These are phyloP conservation scores for Lippia alba DNA, from an alignment of 305 asterid genomes.

Conservation along the genomic window DNA sequence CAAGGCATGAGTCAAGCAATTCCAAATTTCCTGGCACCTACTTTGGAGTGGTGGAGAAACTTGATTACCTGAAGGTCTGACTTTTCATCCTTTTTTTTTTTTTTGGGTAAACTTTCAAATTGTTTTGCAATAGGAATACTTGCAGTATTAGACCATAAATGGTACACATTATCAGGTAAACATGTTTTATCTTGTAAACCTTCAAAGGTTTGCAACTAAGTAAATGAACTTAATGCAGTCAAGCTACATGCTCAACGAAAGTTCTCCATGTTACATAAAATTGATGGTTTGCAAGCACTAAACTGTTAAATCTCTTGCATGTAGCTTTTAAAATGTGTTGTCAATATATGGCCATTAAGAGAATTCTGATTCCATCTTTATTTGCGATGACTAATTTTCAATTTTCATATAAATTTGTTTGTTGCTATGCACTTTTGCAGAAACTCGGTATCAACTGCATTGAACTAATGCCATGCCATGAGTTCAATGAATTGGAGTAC, in stretches of 20 bases:
- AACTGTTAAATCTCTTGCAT: constrained; percentile 17
- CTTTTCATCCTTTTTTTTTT: neutral
- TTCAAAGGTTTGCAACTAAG: constrained; percentile 10
- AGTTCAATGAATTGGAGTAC: constrained; percentile 94
- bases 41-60: constrained; percentile 86
- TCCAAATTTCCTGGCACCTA: constrained; percentile 86
- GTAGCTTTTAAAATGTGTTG: constrained; percentile 17
- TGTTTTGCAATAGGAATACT: constrained; percentile 23
- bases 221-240: constrained; percentile 12
- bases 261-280: neutral
- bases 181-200: constrained; percentile 5
- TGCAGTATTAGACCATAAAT: neutral
- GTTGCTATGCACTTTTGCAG: constrained; percentile 52
- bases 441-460: constrained; percentile 97
- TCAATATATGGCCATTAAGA: constrained; percentile 20
- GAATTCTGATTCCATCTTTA: constrained; percentile 15
- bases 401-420: constrained; percentile 11
- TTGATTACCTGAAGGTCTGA: constrained; percentile 87
- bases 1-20: constrained; percentile 86
- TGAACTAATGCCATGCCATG: constrained; percentile 99
- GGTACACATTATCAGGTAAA: constrained; percentile 11
- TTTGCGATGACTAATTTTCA: constrained; percentile 24
- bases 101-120: constrained; percentile 13
- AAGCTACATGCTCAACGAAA: constrained; percentile 22
- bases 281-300: constrained; percentile 7